A percentile compares a stretch with the other conserved stretches of the same genome.
Conservation (phyloP, 2,329 filamentous ascomycete species). For the Fusarium sacchari region DNA sequence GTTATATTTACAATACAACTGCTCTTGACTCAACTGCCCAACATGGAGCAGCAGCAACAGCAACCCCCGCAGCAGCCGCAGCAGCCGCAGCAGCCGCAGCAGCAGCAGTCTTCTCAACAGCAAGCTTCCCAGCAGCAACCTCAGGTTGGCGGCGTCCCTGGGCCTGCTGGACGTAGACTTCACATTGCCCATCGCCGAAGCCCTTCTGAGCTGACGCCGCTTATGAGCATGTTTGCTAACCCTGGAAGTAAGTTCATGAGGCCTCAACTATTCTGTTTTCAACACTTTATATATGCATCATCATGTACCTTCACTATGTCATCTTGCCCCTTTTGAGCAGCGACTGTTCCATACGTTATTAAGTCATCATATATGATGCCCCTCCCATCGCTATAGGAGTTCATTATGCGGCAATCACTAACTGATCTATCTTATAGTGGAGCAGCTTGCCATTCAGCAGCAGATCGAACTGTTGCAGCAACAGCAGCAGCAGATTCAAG, state of each 20-base stretch:
- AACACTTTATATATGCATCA: background rate
- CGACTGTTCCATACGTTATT: background rate
- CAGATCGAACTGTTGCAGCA: slow-evolving; percentile 97
- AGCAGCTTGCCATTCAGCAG: slow-evolving; percentile 96
- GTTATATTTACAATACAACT: slow-evolving; percentile 44
- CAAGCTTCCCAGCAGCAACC: slow-evolving; percentile 58
- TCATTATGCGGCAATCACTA: slow-evolving; percentile 25
- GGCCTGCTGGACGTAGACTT: slow-evolving; percentile 86
- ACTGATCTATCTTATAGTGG: slow-evolving; percentile 69
- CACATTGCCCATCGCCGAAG: slow-evolving; percentile 98
- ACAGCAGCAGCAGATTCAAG: slow-evolving; percentile 97
- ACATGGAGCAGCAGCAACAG: slow-evolving; percentile 65
- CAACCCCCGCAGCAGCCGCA: slow-evolving; percentile 67
- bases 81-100: slow-evolving; percentile 66
- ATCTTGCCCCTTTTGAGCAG: background rate
- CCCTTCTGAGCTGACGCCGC: slow-evolving; percentile 94
- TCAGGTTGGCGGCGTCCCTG: slow-evolving; percentile 68
- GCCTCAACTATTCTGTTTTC: slow-evolving; percentile 2
- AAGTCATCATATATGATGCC: background rate
- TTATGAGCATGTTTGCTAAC: slow-evolving; percentile 90
- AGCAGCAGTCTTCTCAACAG: slow-evolving; percentile 66
- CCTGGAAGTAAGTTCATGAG: slow-evolving; percentile 67
- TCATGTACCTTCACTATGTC: slow-evolving; percentile 6
- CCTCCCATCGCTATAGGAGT: background rate
- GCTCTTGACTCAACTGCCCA: slow-evolving; percentile 57